phyloP scores from a whole-genome alignment of 768 basidiomycete genomes.

The Boletellus ananas region DNA sequence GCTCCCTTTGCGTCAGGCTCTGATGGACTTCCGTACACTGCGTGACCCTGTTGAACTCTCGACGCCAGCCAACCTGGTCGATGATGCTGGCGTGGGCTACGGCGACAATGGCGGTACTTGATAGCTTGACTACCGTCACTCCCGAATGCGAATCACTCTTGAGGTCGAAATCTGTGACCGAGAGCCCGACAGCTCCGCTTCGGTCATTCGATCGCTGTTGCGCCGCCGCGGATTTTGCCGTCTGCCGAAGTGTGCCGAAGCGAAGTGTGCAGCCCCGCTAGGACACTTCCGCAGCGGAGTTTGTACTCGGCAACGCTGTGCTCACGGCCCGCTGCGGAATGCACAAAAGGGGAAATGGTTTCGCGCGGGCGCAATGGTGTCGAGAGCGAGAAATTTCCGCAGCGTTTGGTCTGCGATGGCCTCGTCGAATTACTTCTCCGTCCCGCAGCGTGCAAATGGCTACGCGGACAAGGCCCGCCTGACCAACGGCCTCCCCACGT shows the following conservation, averaged over 20 bases:
- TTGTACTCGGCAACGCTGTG: not conserved
- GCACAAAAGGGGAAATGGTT: constrained; percentile 24
- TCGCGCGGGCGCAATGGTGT: constrained; percentile 12
- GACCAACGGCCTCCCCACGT: constrained; percentile 43
- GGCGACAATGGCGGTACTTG: too few relatives aligned
- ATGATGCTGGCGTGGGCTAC: constrained; percentile 80
- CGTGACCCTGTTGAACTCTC: too few relatives aligned
- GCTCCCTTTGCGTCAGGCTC: too few relatives aligned
- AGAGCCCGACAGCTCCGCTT: too few relatives aligned
- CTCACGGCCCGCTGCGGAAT: constrained; percentile 19
- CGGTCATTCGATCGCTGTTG: too few relatives aligned
- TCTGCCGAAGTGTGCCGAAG: constrained; percentile 38
- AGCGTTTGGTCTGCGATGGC: constrained; percentile 31
- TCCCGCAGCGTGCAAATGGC: constrained; percentile 44
- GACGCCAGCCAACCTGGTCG: too few relatives aligned
- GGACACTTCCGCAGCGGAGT: constrained; percentile 23
- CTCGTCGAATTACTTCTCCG: constrained; percentile 46
- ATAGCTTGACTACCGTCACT: constrained; percentile 45
- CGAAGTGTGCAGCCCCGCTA: constrained; percentile 93
- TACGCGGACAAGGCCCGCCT: constrained; percentile 41
- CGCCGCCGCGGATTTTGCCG: too few relatives aligned
- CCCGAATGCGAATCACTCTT: too few relatives aligned
- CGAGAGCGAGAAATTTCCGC: constrained; percentile 16
- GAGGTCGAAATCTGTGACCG: too few relatives aligned
- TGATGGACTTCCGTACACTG: too few relatives aligned